Evolutionary conservation across 2,329 filamentous ascomycete species (phyloP), one percentile per base, ranked within the genome.

Genomic region (Xylaria sp.): DNA sequence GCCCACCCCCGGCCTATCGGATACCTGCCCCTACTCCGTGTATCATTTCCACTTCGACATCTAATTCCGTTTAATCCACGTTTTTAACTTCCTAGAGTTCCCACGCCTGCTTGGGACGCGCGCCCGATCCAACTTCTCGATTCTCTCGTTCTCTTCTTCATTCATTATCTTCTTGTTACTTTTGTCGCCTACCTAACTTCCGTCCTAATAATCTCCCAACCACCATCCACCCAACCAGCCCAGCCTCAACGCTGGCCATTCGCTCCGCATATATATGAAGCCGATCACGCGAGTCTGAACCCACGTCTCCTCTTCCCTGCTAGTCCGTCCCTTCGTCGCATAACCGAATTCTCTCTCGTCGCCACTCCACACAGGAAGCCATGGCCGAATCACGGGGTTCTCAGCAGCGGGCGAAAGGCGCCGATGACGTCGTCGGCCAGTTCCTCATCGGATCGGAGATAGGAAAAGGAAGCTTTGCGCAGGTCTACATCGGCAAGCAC

Each of bases 381-480:
- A 73, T 73, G 71, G 70, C 70, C 58, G 70, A 73, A 61, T 61
- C 59, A 56, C 70, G 70, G 60, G 55, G 57, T 50, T 62, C 67
- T 57, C 73, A 72, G 54, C 70, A 73, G 57, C 73, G 74, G 53
- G 66, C 71, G 66, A 74, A 71, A 68, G 67, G 70, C 62, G 68
- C 70, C 66, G 75, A 77, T 58, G 75, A 73, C 68, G 65, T 71
- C 63, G 74, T 94, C 69, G 91, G 92, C 67, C 86, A 89, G 70
- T 97, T 95, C 76, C 83, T 84, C 69, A 87, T 93, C 70, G 85
- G 92, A 68, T 87, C 89, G 68, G 91, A 97, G 78, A 97, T 97
- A 73, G 94, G 94, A 65, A 94, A 94, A 78, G 94, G 94, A 64
- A 97, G 94, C 79, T 99, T 97, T 79, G 94, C 94, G 66, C 92